These are phyloP conservation scores for Trypanosoma rangeli DNA, from an alignment of 208 protist genomes.

Conservation along the genomic window DNA sequence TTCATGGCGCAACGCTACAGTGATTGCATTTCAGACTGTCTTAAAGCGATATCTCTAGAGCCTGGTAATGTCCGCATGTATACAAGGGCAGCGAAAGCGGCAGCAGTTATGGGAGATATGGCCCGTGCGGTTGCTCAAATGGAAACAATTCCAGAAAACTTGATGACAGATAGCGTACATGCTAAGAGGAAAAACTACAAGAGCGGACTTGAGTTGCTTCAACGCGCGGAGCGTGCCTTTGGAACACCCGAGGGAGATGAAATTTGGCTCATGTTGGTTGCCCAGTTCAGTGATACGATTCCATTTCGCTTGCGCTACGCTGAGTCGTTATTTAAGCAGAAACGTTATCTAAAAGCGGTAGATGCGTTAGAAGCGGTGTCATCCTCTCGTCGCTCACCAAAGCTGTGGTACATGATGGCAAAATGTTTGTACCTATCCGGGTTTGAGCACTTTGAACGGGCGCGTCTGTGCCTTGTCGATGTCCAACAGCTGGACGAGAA, in stretches of 20 bases:
- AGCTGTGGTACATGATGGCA: constrained; percentile 61
- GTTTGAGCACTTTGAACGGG: constrained; percentile 85
- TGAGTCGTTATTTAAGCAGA: constrained; percentile 68
- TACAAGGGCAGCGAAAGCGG: constrained; percentile 69
- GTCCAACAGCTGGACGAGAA: constrained; percentile 66
- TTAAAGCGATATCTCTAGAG: constrained; percentile 71
- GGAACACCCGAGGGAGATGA: constrained; percentile 80
- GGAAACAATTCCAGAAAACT: constrained; percentile 42
- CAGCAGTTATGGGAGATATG: constrained; percentile 81
- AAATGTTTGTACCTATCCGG: constrained; percentile 78
- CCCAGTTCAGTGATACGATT: constrained; percentile 75
- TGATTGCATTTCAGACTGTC: constrained; percentile 83
- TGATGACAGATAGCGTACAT: constrained; percentile 35
- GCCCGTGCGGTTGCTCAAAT: constrained; percentile 59
- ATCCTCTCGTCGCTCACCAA: constrained; percentile 45
- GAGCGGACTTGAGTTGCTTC: constrained; percentile 52
- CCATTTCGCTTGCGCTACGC: constrained; percentile 78
- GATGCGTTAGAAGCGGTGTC: constrained; percentile 68
- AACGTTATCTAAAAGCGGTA: constrained; percentile 58
- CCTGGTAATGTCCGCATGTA: constrained; percentile 72
- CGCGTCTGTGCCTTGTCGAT: constrained; percentile 47
- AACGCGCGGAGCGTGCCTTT: constrained; percentile 62
- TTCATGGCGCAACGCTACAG: constrained; percentile 86
- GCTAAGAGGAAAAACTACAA: constrained; percentile 60
- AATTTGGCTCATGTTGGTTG: constrained; percentile 75